Percentiles rank a stretch among this genome's conserved stretches.
Evolutionary conservation across 345 rosid genomes (phyloP).

Genomic region (Acer campestre): DNA sequence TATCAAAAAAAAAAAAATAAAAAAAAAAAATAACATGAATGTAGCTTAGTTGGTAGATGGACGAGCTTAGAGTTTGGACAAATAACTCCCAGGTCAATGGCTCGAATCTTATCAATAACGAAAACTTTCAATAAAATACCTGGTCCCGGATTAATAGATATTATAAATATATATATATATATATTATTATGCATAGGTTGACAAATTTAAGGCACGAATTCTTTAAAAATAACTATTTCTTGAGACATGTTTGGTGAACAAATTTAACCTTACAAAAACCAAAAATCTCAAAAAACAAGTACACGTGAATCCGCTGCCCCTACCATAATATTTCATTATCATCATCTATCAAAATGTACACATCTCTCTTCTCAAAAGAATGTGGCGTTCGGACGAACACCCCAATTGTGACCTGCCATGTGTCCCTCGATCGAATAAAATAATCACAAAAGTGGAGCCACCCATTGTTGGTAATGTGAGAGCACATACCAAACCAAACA

Average conservation of each 20-base stretch:
- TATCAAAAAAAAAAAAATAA: no score
- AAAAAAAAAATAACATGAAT: no score
- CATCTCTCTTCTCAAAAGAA: background rate
- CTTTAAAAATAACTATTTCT: background rate
- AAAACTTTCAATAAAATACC: no score
- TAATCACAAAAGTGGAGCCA: slow-evolving; percentile 6
- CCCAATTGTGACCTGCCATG: background rate
- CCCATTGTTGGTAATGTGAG: background rate
- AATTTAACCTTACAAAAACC: background rate
- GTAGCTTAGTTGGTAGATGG: no score
- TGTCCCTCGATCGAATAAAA: background rate
- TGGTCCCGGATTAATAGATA: no score
- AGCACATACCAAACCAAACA: slow-evolving; percentile 10
- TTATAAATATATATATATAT: no score
- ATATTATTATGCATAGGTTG: background rate
- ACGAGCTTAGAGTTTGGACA: no score
- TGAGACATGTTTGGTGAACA: background rate
- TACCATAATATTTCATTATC: background rate
- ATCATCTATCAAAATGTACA: background rate
- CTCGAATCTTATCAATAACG: no score
- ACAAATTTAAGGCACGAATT: background rate
- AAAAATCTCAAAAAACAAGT: slow-evolving; percentile 21
- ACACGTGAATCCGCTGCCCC: slow-evolving; percentile 21
- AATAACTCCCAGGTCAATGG: no score
- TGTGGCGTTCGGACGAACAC: background rate